Evolutionary conservation across 768 basidiomycete genomes (phyloP), one percentile per base, ranked within the genome.

Genomic region (Russula brevipes): DNA sequence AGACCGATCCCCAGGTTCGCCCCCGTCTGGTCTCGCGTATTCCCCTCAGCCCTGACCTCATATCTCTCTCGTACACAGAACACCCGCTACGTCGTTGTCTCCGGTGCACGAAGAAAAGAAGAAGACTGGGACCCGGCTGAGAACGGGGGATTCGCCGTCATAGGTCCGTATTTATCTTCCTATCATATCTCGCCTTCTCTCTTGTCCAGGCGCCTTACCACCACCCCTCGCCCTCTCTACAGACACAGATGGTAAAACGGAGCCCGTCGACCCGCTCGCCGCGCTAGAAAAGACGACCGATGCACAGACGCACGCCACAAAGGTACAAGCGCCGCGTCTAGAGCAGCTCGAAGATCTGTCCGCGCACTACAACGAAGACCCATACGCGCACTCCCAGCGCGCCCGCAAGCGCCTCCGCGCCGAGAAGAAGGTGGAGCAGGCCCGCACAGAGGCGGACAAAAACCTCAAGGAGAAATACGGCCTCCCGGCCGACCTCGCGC

Each of bases 71-170:
- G 24, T 24, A 24, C 17, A 2, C 16, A 98, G 97, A 97, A 98
- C 70, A 96, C 97, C 1, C 85, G 89, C 17, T 99, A 99, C 70
- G 87, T 97, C 30, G 97, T 98, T 1, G 80, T 84, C 2, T 89
- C 89, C 24, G 97, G 97, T 5, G 97, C 97, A n/a, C 81, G 89
- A 61, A 88, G 90, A 72, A 95, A 99, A 73, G 89, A 93, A 57
- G 90, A 96, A 71, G 94, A 97, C 54, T 98, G 97, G 97, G 80
- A 98, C 72, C 95, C 96, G 1, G 94, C 89, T 72, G 94, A 97
- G 74, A 91, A 96, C 63, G 96, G 96, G 5, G 94, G 94, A 0
- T 97, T 82, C 69, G 92, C 92, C 47, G 79, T 93, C 24, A 89
- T 94, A 69, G 93, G 94, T 87, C 75, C 66, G 79, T 69, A 47